Evolutionary conservation across 768 basidiomycete species (phyloP), one percentile per base, ranked within the genome.

Genomic region (Psilocybe tampanensis): DNA sequence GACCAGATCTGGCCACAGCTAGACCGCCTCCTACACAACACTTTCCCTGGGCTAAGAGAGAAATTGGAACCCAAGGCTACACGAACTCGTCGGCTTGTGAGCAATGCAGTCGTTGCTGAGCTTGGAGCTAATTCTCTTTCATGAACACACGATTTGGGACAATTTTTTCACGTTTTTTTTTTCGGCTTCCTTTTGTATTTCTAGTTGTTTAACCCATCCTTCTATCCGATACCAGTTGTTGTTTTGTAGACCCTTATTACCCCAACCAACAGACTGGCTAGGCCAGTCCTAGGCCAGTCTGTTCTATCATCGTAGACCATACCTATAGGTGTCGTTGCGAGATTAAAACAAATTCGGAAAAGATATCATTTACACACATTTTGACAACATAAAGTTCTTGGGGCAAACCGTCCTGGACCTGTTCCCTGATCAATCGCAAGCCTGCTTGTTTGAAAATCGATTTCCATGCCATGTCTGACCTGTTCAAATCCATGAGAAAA

Each of bases 1-100:
- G 90, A 95, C 65, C 91, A 94, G 70, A 95, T 95, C 60, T 95
- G 93, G 93, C 92, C 91, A 2, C 76, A 86, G 61, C 79, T 96
- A 11, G 92, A 94, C 59, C 72, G 72, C 43, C 74, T 83, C 19
- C 75, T 94, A 21, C 74, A 76, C 49, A 72, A 75, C 22, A 70
- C 79, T 2, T 90, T 90, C 66, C 88, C 91, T 2, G 64, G 68
- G 3, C 66, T 92, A 56, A 80, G 76, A 56, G 83, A 86, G 68
- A 80, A 82, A 22, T 64, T 69, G 17, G 76, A 78, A 29, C 70
- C 66, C 9, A 68, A 67, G 26, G 77, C 75, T 42, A 72, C 66
- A 58, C 76, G 76, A 59, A 77, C 79, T 57, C 76, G 77, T 55
- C 80, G 78, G 56, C 81, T 80, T 57, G 72, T 90, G 41, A 80